phyloP scores from a whole-genome alignment of 352 stramenopile species.

The Peronospora farinosa region DNA sequence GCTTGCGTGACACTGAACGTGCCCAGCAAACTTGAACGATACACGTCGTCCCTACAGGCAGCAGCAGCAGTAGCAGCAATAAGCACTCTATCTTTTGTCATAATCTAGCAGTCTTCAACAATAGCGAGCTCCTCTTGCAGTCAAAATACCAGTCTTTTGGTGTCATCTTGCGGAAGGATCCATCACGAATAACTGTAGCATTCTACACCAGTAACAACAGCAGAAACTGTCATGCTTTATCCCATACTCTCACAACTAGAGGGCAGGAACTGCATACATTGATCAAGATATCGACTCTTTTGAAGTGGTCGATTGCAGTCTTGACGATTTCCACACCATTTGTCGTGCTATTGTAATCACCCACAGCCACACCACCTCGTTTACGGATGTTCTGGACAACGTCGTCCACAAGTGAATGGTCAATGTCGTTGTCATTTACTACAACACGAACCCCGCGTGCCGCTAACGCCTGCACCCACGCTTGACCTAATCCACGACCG shows the following conservation, averaged over 20 bases:
- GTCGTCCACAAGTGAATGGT: conserved; percentile 36
- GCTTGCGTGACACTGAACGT: conserved; percentile 61
- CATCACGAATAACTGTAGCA: conserved; percentile 61
- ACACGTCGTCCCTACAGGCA: conserved; percentile 46
- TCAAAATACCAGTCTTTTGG: conserved; percentile 41
- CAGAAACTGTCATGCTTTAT: conserved; percentile 10
- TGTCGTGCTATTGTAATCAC: conserved; percentile 44
- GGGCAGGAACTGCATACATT: conserved; percentile 38
- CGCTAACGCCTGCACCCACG: conserved; percentile 48
- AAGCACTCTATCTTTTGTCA: neutral
- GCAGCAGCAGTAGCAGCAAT: conserved; percentile 4
- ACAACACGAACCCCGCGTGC: conserved; percentile 45
- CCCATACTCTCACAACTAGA: conserved; percentile 1
- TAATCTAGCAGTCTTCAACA: neutral
- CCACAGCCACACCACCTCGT: conserved; percentile 38
- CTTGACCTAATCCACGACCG: conserved; percentile 38
- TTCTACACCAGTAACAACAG: conserved; percentile 36
- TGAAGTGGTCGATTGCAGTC: conserved; percentile 39
- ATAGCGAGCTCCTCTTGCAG: neutral
- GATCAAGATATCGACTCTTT: conserved; percentile 66
- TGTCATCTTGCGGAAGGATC: conserved; percentile 74
- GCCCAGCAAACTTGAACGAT: conserved; percentile 49
- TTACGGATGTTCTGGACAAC: conserved; percentile 38
- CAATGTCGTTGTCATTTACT: conserved; percentile 63
- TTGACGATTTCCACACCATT: conserved; percentile 43